Percentiles rank a stretch among this genome's conserved stretches.
These are phyloP conservation scores for Pseudonitzschia multistriata DNA, from an alignment of 108 stramenopile genomes.

Conservation along the genomic window DNA sequence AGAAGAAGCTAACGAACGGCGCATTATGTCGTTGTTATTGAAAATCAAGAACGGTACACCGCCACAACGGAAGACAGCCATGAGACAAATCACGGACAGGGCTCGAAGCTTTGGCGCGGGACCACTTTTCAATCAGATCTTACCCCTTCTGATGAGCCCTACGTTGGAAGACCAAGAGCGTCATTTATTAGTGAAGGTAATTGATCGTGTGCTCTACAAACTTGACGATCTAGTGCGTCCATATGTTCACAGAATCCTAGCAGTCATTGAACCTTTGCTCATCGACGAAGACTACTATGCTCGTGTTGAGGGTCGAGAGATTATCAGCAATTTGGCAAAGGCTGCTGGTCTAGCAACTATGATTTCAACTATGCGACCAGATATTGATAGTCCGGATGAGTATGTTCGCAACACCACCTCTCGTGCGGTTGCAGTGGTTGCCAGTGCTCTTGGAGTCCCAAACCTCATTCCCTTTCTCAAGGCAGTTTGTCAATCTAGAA, in stretches of 20 bases:
- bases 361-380: slow-evolving; percentile 99
- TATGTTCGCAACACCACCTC: slow-evolving; percentile 98
- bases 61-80: slow-evolving; percentile 96
- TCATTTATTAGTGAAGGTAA: slow-evolving; percentile 98
- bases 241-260: slow-evolving; percentile 95
- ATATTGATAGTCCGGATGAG: slow-evolving; percentile 98
- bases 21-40: slow-evolving; percentile 90
- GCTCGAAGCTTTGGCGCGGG: slow-evolving; percentile 94
- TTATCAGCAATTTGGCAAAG: slow-evolving; percentile 99
- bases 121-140: slow-evolving; percentile 95
- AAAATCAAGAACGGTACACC: slow-evolving; percentile 99
- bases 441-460: slow-evolving; percentile 96
- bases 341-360: slow-evolving; percentile 99
- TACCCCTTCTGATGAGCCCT: slow-evolving; percentile 97
- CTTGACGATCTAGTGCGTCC: slow-evolving; percentile 97
- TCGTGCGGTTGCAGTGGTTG: slow-evolving; percentile 98
- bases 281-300: slow-evolving; percentile 99
- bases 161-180: slow-evolving; percentile 98
- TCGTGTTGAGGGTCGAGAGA: slow-evolving; percentile 96
- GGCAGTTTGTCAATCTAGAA: slow-evolving; percentile 96
- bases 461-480: slow-evolving; percentile 96
- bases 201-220: slow-evolving; percentile 98
- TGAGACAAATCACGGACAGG: slow-evolving; percentile 98
- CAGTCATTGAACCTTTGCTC: slow-evolving; percentile 96
- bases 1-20: slow-evolving; percentile 82